Base-by-base conservation (phyloP, 257 asterid genomes). In the Ligustrum vulgare region DNA sequence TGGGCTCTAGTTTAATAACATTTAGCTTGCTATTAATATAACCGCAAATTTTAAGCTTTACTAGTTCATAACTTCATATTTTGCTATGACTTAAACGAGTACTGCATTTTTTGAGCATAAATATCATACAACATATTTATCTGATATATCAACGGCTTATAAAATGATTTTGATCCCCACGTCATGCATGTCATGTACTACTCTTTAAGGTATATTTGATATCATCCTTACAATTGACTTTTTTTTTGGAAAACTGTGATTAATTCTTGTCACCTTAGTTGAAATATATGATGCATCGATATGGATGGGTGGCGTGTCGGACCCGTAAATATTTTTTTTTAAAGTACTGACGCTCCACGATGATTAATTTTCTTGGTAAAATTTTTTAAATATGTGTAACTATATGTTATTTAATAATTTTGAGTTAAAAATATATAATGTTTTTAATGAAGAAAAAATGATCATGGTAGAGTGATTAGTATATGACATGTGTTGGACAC, bases 31-130 rank as follows among this genome's bases (percentile, higher is more conserved):
- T 60, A 25, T 23, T 60, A 60, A 51, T 18, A 23, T 51, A 22
- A 11, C 34, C 2, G 23, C 16, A 60, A 60, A 60, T 60, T 60
- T 60, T 25, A 60, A 22, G 34, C 67, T 60, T 60, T 25, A 9
- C 4, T 10, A 22, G 67, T 11, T 60, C 6, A 60, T 23, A 6
- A n/a, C n/a, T n/a, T n/a, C n/a, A n/a, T n/a, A n/a, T 11, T 60
- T 60, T 60, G 67, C 34, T 60, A 25, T 23, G 67, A 60, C 63
- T 3, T 60, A 4, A 9, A 7, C 25, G 35, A 60, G 1, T 72
- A 72, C 33, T 70, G 72, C 68, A 70, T 77, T 60, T 7, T 67
- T 73, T 75, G 66, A 54, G 75, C 69, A 16, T 32, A 51, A 36
- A 32, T 20, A 64, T 70, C 69, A 33, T 54, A 23, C 12, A 34